phyloP scores from a whole-genome alignment of 2,329 filamentous ascomycete genomes.

The Sarocladiaceae sp. region DNA sequence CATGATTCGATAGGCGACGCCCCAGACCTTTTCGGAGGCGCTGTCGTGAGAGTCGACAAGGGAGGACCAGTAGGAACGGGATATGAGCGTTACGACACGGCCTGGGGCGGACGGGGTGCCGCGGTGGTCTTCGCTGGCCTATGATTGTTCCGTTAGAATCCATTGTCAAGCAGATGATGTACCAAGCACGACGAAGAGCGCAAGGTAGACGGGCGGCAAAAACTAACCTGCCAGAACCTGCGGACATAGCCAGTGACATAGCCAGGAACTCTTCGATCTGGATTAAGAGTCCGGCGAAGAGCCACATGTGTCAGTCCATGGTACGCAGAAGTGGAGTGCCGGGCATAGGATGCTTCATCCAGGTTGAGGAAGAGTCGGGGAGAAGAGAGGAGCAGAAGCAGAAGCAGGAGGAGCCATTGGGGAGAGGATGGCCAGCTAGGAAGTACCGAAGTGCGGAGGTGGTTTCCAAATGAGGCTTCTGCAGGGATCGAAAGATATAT shows the following conservation, averaged over 20 bases:
- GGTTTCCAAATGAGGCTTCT: slow-evolving; percentile 97
- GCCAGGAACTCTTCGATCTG: slow-evolving; percentile 79
- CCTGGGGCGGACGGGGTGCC: slow-evolving; percentile 84
- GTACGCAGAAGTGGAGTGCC: too few species aligned
- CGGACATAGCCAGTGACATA: slow-evolving; percentile 92
- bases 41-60: slow-evolving; percentile 61
- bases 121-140: slow-evolving; percentile 78
- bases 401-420: too few species aligned
- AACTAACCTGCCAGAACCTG: slow-evolving; percentile 91
- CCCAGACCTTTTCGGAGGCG: slow-evolving; percentile 70
- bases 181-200: slow-evolving; percentile 9
- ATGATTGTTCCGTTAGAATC: not conserved
- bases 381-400: not conserved
- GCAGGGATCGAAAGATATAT: not conserved
- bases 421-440: not conserved
- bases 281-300: slow-evolving; percentile 5
- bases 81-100: slow-evolving; percentile 88
- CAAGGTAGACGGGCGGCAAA: slow-evolving; percentile 8
- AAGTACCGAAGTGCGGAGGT: slow-evolving; percentile 83
- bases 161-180: too few species aligned
- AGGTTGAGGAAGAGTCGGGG: not conserved
- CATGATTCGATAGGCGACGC: slow-evolving; percentile 82
- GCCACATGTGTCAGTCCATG: slow-evolving; percentile 7
- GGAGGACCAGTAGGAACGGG: slow-evolving; percentile 73
- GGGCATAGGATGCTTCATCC: not conserved